A percentile compares a stretch with the other conserved stretches of the same genome.
Conservation (phyloP, 768 basidiomycete species). For the Lactarius psammicola region DNA sequence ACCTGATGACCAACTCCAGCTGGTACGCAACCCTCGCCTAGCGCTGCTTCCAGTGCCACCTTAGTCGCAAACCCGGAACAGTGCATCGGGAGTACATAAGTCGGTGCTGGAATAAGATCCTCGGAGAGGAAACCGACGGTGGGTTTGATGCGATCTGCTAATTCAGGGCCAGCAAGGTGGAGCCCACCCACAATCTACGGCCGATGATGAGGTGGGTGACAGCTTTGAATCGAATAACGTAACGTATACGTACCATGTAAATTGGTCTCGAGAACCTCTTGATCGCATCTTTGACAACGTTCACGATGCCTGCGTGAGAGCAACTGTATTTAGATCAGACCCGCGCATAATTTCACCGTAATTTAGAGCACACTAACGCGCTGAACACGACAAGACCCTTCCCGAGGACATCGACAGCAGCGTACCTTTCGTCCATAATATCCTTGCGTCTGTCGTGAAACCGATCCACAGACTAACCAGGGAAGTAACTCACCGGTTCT, state of each 20-base stretch:
- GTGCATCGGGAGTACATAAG: constrained; percentile 79
- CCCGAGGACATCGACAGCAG: constrained; percentile 70
- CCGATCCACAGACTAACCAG: not conserved
- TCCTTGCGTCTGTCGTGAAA: constrained; percentile 42
- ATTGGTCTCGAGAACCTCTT: constrained; percentile 62
- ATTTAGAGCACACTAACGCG: constrained; percentile 51
- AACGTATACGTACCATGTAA: constrained; percentile 55
- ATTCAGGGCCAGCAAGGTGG: constrained; percentile 75
- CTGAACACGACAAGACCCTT: constrained; percentile 84
- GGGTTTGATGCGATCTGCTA: constrained; percentile 56
- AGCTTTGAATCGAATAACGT: not conserved
- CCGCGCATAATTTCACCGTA: not conserved
- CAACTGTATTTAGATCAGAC: constrained; percentile 39
- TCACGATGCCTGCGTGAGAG: constrained; percentile 83
- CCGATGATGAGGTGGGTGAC: not conserved
- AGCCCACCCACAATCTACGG: constrained; percentile 73
- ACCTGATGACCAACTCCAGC: constrained; percentile 72
- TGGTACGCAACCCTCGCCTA: constrained; percentile 77
- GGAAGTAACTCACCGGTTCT: constrained; percentile 2
- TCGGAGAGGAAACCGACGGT: constrained; percentile 71
- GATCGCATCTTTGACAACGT: constrained; percentile 73
- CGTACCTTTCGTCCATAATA: constrained; percentile 83
- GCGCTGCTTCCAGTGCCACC: constrained; percentile 60
- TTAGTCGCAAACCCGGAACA: constrained; percentile 81
- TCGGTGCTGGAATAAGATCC: constrained; percentile 59